Percentiles rank a stretch among this genome's conserved stretches.
Conservation (phyloP, 495 filamentous ascomycete species). For the Podospora conica region DNA sequence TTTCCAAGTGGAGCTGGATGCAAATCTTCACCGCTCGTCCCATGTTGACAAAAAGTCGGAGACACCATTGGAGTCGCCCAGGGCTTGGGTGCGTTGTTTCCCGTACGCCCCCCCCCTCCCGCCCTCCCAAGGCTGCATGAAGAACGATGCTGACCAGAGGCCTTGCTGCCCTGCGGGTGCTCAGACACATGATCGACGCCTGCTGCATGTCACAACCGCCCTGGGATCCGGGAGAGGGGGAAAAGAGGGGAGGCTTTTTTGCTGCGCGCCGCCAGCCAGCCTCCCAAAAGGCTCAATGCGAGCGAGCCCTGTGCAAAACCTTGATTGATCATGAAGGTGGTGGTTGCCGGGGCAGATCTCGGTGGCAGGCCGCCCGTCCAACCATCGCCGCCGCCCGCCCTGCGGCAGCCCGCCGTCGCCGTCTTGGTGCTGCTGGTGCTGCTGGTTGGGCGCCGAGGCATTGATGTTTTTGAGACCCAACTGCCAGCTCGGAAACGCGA, state of each 20-base stretch:
- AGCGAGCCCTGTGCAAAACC: background rate
- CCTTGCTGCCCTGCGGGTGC: conserved; percentile 3
- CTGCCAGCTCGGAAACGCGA: conserved; percentile 4
- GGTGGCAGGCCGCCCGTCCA: background rate
- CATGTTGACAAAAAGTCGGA: conserved; percentile 1
- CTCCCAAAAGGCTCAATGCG: background rate
- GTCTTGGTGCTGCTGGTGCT: background rate
- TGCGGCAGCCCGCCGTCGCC: background rate
- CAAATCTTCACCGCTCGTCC: conserved; percentile 8
- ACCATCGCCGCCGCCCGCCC: background rate
- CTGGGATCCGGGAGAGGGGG: conserved; percentile 1
- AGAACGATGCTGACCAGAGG: background rate
- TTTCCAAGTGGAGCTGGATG: background rate
- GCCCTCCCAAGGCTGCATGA: conserved; percentile 9
- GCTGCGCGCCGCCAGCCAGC: background rate
- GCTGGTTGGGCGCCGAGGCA: conserved; percentile 5
- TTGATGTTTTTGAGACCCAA: conserved; percentile 3
- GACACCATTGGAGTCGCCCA: background rate
- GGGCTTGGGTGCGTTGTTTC: background rate
- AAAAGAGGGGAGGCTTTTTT: background rate
- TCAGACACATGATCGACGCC: conserved; percentile 27
- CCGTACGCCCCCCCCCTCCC: too few relatives aligned
- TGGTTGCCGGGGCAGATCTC: background rate
- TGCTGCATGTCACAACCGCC: conserved; percentile 20
- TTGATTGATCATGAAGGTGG: background rate